Evolutionary conservation across 768 basidiomycete genomes (phyloP), one percentile per base, ranked within the genome.

Genomic region (Coprinopsis sp.): DNA sequence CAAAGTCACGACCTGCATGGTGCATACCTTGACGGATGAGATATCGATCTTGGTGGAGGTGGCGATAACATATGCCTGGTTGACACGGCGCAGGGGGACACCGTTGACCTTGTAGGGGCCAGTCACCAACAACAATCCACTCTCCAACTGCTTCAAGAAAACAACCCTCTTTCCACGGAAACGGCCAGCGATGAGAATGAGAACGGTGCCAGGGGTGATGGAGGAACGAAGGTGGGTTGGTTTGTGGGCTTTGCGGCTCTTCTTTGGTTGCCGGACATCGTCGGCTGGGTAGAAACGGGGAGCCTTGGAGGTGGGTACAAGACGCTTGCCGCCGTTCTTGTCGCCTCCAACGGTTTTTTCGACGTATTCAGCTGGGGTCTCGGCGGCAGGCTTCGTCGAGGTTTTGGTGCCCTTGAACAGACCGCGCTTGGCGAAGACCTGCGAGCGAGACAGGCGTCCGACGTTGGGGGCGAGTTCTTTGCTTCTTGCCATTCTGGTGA

Each of bases 41-140:
- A 97, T 67, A 54, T 95, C 88, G 56, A 98, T 70, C 72, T 85
- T 91, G 57, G 96, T 97, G 47, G 93, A 93, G 49, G 96, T 99
- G 49, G 95, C 91, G 62, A 99, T 98, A 52, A 94, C 92, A 66
- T 99, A 99, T 46, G 96, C 92, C 76, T 97, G 95, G 77, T 93
- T 95, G 51, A 99, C 93, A 67, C 96, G 83, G 67, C 94, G 81
- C 66, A 99, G 79, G 58, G 96, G 96, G 37, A 99, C 95, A 65
- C 96, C 96, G 71, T 99, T 99, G 67, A 98, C 67, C 79, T 92
- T 95, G 82, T 82, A 97, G 38, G 96, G 96, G 46, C 96, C 96
- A 30, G 94, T 92, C 59, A 99, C 92, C 70, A 99, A 77, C 61
- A 99, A 71, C 62, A 99, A 70, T 45, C 96, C 96, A 52, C 87